Evolutionary conservation across 2,329 filamentous ascomycete species (phyloP), one percentile per base, ranked within the genome.

Genomic region (Arthrinium phaeospermum): DNA sequence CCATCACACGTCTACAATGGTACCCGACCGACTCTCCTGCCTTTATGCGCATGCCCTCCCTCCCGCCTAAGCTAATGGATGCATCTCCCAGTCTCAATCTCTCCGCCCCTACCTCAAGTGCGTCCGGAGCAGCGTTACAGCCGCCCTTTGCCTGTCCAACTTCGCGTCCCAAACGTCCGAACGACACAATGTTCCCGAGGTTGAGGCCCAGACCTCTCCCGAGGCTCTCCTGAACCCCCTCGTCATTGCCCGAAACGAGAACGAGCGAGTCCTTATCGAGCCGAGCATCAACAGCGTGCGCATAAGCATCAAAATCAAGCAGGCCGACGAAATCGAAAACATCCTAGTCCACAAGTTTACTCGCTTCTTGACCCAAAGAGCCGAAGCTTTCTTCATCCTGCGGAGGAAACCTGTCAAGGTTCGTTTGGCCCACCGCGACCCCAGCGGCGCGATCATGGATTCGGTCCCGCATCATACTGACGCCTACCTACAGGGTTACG

Each of bases 271-370:
- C 77, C 87, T 98, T 74, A 97, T 98, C 81, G 96, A 98, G 86
- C 95, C 96, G 71, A 96, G 94, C 83, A 93, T 98, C 86, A 99
- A 99, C 89, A 97, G 94, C 77, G 93, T 99, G 77, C 93, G 96
- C 78, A 93, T 99, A 80, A 98, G 94, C 89, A 97, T 99, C 86
- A 94, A 96, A 88, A 98, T 99, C 84, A 99, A 99, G 87, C 96
- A 99, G 87, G 96, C 96, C 74, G 96, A 99, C 83, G 96, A 99
- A 86, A 99, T 98, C 79, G 96, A 99, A 84, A 91, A 97, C 82
- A 98, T 99, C 76, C 87, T 99, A 74, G 96, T 99, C 75, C 96
- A 98, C 86, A 99, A 99, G 85, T 98, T 99, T 80, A 98, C 95
- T 53, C 90, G 96, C 72, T 99, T 99, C 88, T 85, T 99, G 85